phyloP scores from a whole-genome alignment of 371 early-diverging fungal species.

The Coemansia sp. region DNA sequence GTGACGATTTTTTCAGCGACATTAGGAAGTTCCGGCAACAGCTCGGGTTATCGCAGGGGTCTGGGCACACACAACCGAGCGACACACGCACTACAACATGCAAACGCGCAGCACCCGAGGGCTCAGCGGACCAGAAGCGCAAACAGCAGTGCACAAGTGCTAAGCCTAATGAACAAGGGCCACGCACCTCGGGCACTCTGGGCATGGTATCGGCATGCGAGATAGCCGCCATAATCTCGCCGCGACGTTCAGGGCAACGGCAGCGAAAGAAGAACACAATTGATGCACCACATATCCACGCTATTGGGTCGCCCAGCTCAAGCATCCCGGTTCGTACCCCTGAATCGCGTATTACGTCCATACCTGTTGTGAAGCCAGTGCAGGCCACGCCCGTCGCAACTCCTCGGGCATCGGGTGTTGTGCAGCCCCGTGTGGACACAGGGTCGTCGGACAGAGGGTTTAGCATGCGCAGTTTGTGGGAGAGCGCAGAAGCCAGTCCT shows the following conservation, averaged over 20 bases:
- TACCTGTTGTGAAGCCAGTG: background rate
- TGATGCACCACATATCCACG: background rate
- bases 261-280: background rate
- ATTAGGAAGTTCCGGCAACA: conserved; percentile 25
- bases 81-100: background rate
- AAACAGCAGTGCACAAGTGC: background rate
- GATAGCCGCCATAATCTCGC: conserved; percentile 35
- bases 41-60: conserved; percentile 17
- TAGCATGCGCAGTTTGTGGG: conserved; percentile 10
- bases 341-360: conserved; percentile 29
- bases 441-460: background rate
- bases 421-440: background rate
- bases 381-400: background rate
- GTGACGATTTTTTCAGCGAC: conserved; percentile 44
- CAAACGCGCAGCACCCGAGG: conserved; percentile 1
- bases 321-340: conserved; percentile 28
- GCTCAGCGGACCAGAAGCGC: background rate
- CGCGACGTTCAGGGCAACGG: background rate
- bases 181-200: background rate
- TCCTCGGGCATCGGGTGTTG: no score
- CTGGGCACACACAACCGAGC: background rate
- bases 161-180: background rate
- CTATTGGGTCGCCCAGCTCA: background rate
- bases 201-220: conserved; percentile 29
- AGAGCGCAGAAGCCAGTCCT: conserved; percentile 3